A percentile compares a stretch with the other conserved stretches of the same genome.
Evolutionary conservation across 2,329 filamentous ascomycete species (phyloP).

Genomic region (Pseudogymnoascus sp.): DNA sequence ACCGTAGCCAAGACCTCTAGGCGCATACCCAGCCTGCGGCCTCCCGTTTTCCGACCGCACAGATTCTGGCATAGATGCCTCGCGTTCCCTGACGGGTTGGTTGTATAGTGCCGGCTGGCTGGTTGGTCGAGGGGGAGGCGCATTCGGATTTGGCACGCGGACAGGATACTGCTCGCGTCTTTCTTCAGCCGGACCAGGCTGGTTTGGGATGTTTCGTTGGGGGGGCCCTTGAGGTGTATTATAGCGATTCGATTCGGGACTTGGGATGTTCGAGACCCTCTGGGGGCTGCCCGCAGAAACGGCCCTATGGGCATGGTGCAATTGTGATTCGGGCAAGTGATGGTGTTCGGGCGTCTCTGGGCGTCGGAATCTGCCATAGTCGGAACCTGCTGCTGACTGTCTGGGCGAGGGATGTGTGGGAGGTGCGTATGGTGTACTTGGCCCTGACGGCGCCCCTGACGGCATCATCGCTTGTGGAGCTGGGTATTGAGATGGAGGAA

Average conservation of each 20-base stretch:
- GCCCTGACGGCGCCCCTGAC: constrained; percentile 22
- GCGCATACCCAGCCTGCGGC: neutral
- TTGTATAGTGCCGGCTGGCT: constrained; percentile 27
- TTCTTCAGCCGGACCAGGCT: constrained; percentile 35
- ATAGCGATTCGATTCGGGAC: constrained; percentile 51
- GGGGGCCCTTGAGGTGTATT: constrained; percentile 51
- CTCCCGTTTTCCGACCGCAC: neutral
- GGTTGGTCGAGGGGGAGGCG: constrained; percentile 24
- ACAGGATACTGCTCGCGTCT: constrained; percentile 29
- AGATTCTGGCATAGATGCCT: neutral
- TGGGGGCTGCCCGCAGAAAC: constrained; percentile 28
- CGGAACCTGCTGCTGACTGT: constrained; percentile 38
- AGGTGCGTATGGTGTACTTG: constrained; percentile 33
- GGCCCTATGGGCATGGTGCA: constrained; percentile 31
- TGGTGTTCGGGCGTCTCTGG: constrained; percentile 67
- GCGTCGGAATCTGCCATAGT: constrained; percentile 55
- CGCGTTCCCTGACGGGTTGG: constrained; percentile 5
- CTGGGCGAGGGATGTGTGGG: constrained; percentile 32
- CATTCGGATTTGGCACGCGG: constrained; percentile 24
- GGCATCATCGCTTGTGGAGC: constrained; percentile 32
- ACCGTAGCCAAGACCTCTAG: constrained; percentile 20
- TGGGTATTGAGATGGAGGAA: constrained; percentile 38
- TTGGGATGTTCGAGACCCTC: constrained; percentile 39
- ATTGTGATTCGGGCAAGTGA: constrained; percentile 42
- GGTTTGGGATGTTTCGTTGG: constrained; percentile 37